phyloP scores from a whole-genome alignment of 176 grass and related monocot species.

The Rhynchospora tenuis region DNA sequence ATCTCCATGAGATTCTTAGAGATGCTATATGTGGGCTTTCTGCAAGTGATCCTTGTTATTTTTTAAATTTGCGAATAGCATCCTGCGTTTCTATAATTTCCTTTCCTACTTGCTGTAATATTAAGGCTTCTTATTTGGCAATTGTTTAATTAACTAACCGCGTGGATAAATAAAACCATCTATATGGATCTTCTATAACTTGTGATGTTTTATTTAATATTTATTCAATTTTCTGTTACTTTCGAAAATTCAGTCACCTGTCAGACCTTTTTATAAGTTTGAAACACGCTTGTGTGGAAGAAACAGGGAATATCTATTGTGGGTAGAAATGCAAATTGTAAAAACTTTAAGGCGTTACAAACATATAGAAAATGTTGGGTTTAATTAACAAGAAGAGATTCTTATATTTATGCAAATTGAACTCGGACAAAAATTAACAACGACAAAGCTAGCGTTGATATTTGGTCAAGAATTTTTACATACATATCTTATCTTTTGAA shows the following conservation, averaged over 20 bases:
- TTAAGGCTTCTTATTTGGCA: background rate
- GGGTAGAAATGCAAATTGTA: no score
- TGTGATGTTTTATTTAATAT: background rate
- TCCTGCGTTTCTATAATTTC: background rate
- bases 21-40: background rate
- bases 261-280: no score
- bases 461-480: background rate
- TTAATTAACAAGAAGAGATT: background rate
- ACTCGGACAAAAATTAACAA: background rate
- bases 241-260: no score
- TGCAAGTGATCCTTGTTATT: background rate
- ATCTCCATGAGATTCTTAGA: background rate
- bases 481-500: background rate
- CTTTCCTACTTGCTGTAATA: background rate
- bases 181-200: background rate
- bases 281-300: no score
- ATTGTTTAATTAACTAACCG: background rate
- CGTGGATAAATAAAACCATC: background rate
- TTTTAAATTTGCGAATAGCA: background rate
- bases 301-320: no score
- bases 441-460: background rate
- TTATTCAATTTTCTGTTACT: background rate
- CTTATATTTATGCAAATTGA: background rate
- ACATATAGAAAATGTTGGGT: background rate
- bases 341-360: background rate